These are phyloP conservation scores for Aspergillus nanangensis DNA, from an alignment of 495 filamentous ascomycete species.

Conservation along the genomic window DNA sequence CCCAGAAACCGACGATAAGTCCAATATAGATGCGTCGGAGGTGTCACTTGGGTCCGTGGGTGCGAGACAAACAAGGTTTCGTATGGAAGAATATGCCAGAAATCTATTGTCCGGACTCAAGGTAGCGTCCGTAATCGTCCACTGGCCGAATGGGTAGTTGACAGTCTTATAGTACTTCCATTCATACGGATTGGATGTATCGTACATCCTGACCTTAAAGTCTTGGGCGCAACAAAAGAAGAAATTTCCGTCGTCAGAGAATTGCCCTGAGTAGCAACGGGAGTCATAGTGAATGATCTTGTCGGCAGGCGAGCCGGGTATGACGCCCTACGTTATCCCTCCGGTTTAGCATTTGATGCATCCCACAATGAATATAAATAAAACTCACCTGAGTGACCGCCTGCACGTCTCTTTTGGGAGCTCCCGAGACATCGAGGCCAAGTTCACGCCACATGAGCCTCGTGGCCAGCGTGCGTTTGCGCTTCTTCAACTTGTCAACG, in stretches of 20 bases:
- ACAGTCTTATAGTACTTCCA: constrained; percentile 97
- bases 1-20: constrained; percentile 55
- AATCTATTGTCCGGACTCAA: constrained; percentile 89
- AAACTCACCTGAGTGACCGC: constrained; percentile 60
- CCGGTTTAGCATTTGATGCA: constrained; percentile 7
- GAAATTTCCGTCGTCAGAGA: constrained; percentile 94
- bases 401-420: constrained; percentile 51
- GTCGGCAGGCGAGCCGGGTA: constrained; percentile 73
- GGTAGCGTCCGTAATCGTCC: constrained; percentile 94
- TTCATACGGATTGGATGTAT: constrained; percentile 90
- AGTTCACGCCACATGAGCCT: constrained; percentile 77
- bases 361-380: background rate
- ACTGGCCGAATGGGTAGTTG: constrained; percentile 76
- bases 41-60: constrained; percentile 78
- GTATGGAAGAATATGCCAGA: constrained; percentile 84
- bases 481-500: constrained; percentile 43
- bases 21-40: constrained; percentile 70
- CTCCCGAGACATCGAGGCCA: constrained; percentile 51
- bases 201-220: constrained; percentile 93
- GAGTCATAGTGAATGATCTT: constrained; percentile 83
- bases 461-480: constrained; percentile 58
- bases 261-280: constrained; percentile 91
- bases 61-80: constrained; percentile 75
- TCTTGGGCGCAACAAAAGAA: constrained; percentile 95
- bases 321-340: constrained; percentile 39